These are phyloP conservation scores for Flaveria linearis DNA, from an alignment of 129 eudicot genomes.

Conservation along the genomic window DNA sequence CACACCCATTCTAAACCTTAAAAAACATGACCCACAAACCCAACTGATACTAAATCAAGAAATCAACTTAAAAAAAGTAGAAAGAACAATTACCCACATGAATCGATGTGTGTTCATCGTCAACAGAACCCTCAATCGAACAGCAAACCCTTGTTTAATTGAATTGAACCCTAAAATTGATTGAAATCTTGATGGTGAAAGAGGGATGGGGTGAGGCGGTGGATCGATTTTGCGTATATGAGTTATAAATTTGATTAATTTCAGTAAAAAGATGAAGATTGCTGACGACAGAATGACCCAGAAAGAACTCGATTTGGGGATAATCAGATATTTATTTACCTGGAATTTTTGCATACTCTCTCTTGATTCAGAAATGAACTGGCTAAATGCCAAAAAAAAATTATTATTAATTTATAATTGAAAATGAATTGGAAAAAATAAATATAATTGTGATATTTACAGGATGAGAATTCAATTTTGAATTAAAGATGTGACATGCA, in stretches of 20 bases:
- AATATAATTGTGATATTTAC: not conserved
- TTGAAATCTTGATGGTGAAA: not conserved
- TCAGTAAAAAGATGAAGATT: constrained; percentile 28
- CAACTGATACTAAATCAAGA: constrained; percentile 14
- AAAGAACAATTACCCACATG: constrained; percentile 7
- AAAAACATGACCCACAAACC: not conserved
- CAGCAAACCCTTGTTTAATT: constrained; percentile 1
- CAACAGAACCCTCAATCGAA: constrained; percentile 21
- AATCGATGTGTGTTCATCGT: constrained; percentile 8
- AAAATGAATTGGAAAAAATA: not conserved
- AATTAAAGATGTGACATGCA: not conserved
- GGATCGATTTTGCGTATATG: not conserved
- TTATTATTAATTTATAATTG: too few species aligned
- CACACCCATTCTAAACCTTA: not conserved
- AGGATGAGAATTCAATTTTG: not conserved
- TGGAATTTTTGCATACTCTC: constrained; percentile 1
- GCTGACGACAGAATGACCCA: constrained; percentile 33
- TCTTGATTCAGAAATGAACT: too few species aligned
- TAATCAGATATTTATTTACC: not conserved
- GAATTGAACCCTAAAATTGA: constrained; percentile 29
- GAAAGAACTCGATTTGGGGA: constrained; percentile 17
- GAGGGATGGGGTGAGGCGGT: constrained; percentile 34
- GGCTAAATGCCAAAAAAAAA: too few species aligned
- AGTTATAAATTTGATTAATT: not conserved
- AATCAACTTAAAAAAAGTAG: not conserved